Base-by-base conservation (phyloP, 2,329 filamentous ascomycete genomes). In the Elsinoe necatrix region DNA sequence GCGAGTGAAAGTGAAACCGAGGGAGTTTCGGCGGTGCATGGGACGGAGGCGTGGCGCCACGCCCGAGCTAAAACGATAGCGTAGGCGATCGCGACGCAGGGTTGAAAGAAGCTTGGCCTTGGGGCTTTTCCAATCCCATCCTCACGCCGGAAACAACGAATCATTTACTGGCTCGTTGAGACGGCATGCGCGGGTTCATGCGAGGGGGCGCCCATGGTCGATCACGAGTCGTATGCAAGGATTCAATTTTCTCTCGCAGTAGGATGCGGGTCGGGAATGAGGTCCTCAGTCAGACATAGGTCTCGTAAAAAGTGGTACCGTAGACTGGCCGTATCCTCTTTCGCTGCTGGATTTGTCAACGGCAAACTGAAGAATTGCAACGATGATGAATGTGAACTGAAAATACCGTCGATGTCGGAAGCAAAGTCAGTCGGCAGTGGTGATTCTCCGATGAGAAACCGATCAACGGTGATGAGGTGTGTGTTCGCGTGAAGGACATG, bases 31-130 rank as follows among this genome's bases (percentile, higher is more conserved):
- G 27, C 21, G 25, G 45, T 31, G 25, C 25, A 16, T 34, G 45
- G 48, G 31, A 52, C 48, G 29, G 20, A n/a, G 29, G 48, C 48
- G 48, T 52, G 48, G 48, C 48, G 48, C 48, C 48, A 52, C 18
- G 48, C 29, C 42, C 31, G 48, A 52, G 48, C 48, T 52, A 52
- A 52, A 52, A 52, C 48, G 48, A 52, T 52, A 52, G 48, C 48
- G 48, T 52, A 35, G 48, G 48, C 48, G 48, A 52, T 52, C 48
- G 39, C 48, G 31, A 52, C 48, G 48, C 48, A 52, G 48, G 48
- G 48, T 34, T 25, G 25, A 20, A 29, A 37, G 34, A 23, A 34
- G 25, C 48, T 52, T 52, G 48, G 48, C 48, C 29, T 31, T 52
- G 48, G 48, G 48, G 48, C 25, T 25, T 27, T 25, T 23, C 31